Evolutionary conservation across 2,329 filamentous ascomycete genomes (phyloP), one percentile per base, ranked within the genome.

Genomic region (Orbilia quercus): DNA sequence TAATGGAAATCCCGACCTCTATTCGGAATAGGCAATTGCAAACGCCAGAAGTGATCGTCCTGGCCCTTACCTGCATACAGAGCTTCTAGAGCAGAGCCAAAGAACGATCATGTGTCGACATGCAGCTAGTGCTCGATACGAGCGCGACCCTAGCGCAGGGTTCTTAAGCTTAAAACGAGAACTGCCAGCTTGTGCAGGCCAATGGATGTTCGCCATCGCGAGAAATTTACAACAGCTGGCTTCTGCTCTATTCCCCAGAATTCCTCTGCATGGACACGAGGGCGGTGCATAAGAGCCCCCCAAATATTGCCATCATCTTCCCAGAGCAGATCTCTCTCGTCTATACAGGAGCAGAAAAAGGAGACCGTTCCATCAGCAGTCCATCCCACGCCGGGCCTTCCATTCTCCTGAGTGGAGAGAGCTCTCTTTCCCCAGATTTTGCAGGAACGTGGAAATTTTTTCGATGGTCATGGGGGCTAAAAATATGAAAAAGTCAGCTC

Each of bases 401-500:
- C 1, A n/a, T 51, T 42, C 59, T 64, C 59, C 48, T 54, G 59
- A 64, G 53, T 48, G 22, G 18, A 23, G 38, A 65, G 67, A 72
- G 67, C 67, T 72, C 67, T 72, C 67, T 71, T 67, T 72, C 67
- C 67, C 67, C 67, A 58, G 67, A 72, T 72, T 72, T 64, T 40
- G 54, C 53, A 38, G 44, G 63, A 67, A 67, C 59, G 38, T 58
- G 51, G n/a, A 59, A 54, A 58, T 47, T 54, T 64, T 72, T 72
- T 72, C 59, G 14, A 14, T 58, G 67, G 67, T 72, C 67, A 72
- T 59, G 59, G 51, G 67, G 67, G 54, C 44, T 23, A 45, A 22
- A 70, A 63, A 70, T 55, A 57, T 63, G 64, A 36, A 22, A 12
- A n/a, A 23, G 25, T 50, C 44, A 51, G 59, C 59, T 45, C 42